A percentile compares a stretch with the other conserved stretches of the same genome.
Conservation (phyloP, 2,329 filamentous ascomycete species). For the Cladosporium sp. region DNA sequence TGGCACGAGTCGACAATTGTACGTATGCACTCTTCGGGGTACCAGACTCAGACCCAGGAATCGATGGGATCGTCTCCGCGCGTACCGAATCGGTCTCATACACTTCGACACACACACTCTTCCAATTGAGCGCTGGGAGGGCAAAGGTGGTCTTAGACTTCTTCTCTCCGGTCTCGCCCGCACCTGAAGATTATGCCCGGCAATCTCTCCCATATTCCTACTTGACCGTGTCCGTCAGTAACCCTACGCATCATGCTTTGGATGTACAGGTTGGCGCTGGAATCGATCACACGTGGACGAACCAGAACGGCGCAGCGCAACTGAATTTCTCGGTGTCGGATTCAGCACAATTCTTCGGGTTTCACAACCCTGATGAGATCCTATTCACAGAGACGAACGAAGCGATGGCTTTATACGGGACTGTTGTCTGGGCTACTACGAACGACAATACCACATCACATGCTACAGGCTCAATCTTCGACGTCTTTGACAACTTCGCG, state of each 20-base stretch:
- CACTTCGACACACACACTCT: conserved; percentile 30
- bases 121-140: conserved; percentile 25
- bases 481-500: conserved; percentile 5
- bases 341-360: conserved; percentile 19
- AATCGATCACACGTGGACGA: conserved; percentile 35
- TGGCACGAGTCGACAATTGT: conserved; percentile 30
- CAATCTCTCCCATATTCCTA: conserved; percentile 36
- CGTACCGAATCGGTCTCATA: conserved; percentile 25
- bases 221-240: conserved; percentile 25
- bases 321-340: conserved; percentile 20
- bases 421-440: conserved; percentile 20
- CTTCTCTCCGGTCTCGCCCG: conserved; percentile 32
- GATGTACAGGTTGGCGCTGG: conserved; percentile 31
- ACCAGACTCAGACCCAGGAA: conserved; percentile 14
- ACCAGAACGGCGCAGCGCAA: conserved; percentile 23
- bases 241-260: neutral
- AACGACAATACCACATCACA: conserved; percentile 5
- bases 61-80: conserved; percentile 16
- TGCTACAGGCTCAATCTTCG: conserved; percentile 13
- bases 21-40: conserved; percentile 33
- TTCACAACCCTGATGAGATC: conserved; percentile 22
- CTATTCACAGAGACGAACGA: conserved; percentile 22
- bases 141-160: conserved; percentile 31
- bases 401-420: conserved; percentile 22
- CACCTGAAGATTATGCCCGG: conserved; percentile 28